These are phyloP conservation scores for Coniosporium apollinis DNA, from an alignment of 495 filamentous ascomycete genomes.

Conservation along the genomic window DNA sequence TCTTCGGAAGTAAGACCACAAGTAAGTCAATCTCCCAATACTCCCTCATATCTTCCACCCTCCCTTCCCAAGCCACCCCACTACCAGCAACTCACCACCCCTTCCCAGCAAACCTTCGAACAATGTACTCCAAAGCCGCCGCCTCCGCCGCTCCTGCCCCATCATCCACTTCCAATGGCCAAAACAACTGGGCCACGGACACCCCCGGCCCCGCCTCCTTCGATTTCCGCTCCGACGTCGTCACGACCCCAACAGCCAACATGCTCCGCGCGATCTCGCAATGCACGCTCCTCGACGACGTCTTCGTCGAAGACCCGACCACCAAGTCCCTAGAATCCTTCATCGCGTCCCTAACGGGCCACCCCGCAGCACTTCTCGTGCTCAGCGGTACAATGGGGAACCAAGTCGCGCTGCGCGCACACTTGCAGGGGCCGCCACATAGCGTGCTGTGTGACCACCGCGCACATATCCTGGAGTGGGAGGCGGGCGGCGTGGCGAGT, in stretches of 20 bases:
- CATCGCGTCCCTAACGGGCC: constrained; percentile 50
- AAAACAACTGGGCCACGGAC: constrained; percentile 42
- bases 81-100: too few species aligned
- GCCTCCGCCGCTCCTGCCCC: neutral
- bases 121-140: neutral
- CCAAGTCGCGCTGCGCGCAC: constrained; percentile 50
- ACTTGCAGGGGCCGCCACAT: constrained; percentile 54
- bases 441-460: constrained; percentile 51
- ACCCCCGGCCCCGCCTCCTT: constrained; percentile 45
- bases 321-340: constrained; percentile 53
- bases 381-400: constrained; percentile 88
- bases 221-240: constrained; percentile 55
- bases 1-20: too few species aligned
- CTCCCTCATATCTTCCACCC: too few species aligned
- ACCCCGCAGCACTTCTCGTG: constrained; percentile 60
- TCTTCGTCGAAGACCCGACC: constrained; percentile 66
- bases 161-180: constrained; percentile 12
- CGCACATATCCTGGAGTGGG: constrained; percentile 48
- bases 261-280: constrained; percentile 55
- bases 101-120: too few species aligned
- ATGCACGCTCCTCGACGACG: constrained; percentile 51
- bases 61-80: too few species aligned
- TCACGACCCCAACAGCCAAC: constrained; percentile 67
- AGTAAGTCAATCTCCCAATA: too few species aligned
- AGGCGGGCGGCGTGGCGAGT: constrained; percentile 52